Evolutionary conservation across 2,329 filamentous ascomycete genomes (phyloP).

Genomic region (Pseudogymnoascus sp.): DNA sequence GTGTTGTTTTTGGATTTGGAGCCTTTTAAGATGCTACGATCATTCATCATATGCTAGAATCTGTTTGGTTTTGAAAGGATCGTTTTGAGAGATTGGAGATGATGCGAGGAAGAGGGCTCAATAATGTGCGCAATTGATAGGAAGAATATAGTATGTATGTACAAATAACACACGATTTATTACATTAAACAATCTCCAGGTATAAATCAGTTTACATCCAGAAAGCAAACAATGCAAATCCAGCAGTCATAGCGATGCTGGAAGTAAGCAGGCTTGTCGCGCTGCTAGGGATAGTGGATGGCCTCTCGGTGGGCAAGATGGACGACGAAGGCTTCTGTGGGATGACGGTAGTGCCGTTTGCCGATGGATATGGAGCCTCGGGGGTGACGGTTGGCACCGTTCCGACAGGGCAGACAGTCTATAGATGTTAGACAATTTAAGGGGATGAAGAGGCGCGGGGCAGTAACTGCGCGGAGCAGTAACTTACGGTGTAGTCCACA

Average conservation of each 20-base stretch:
- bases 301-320: neutral
- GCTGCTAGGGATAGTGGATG: neutral
- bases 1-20: neutral
- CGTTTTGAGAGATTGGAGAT: neutral
- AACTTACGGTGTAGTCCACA: neutral
- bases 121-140: neutral
- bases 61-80: neutral
- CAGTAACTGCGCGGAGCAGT: neutral
- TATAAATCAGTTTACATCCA: neutral
- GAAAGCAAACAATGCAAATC: neutral
- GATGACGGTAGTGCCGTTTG: neutral
- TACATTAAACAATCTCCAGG: neutral
- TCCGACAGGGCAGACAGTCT: neutral
- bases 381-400: neutral
- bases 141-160: neutral
- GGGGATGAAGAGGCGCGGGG: neutral
- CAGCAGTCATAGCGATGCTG: conserved; percentile 2
- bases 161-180: neutral
- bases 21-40: neutral
- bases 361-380: neutral
- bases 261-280: neutral
- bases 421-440: neutral
- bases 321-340: neutral
- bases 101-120: neutral
- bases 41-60: neutral